phyloP scores from a whole-genome alignment of 768 basidiomycete genomes.

The Flagelloscypha sp. region DNA sequence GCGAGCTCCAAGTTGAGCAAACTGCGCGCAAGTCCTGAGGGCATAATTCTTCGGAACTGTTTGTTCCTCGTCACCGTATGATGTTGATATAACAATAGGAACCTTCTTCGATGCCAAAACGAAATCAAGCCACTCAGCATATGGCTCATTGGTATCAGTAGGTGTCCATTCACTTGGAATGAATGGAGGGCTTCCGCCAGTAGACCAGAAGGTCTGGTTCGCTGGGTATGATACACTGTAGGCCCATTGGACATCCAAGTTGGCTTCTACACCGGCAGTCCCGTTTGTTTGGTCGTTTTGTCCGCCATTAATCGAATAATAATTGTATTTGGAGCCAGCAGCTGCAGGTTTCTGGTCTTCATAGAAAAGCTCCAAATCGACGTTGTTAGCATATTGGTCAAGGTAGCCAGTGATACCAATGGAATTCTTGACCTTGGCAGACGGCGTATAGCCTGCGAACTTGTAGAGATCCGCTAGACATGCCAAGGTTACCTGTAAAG shows the following conservation, averaged over 20 bases:
- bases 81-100: conserved; percentile 43
- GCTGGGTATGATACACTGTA: too few species aligned
- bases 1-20: conserved; percentile 43
- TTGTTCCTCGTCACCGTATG: conserved; percentile 51
- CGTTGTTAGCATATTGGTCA: conserved; percentile 41
- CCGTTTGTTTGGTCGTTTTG: conserved; percentile 47
- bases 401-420: conserved; percentile 51
- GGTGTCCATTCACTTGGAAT: conserved; percentile 37
- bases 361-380: conserved; percentile 47
- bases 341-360: conserved; percentile 40
- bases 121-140: conserved; percentile 53
- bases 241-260: conserved; percentile 31
- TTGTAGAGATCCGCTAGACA: conserved; percentile 54
- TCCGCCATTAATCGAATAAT: conserved; percentile 54
- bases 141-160: conserved; percentile 54
- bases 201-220: too few species aligned
- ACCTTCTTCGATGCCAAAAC: conserved; percentile 27
- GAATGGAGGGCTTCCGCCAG: conserved; percentile 60
- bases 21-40: conserved; percentile 45
- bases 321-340: conserved; percentile 39
- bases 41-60: conserved; percentile 56
- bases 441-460: conserved; percentile 35
- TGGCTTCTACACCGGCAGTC: conserved; percentile 16
- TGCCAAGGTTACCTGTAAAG: conserved; percentile 31
- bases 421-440: conserved; percentile 32